Evolutionary conservation across 2,329 filamentous ascomycete species (phyloP).

Genomic region (Aspergillus neoniger): DNA sequence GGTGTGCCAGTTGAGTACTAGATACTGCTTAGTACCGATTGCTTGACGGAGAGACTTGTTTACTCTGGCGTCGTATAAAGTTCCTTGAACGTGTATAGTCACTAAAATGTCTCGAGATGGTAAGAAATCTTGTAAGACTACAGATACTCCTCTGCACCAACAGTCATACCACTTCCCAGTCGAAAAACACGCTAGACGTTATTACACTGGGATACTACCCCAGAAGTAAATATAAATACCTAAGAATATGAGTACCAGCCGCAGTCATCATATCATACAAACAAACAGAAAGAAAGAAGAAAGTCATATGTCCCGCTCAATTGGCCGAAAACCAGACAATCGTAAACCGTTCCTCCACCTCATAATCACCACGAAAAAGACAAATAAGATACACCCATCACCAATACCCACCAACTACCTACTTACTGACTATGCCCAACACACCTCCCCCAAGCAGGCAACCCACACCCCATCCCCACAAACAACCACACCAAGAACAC

Average conservation of each 20-base stretch:
- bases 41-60: no score
- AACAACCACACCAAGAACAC: conserved; percentile 71
- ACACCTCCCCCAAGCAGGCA: conserved; percentile 58
- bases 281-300: neutral
- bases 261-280: conserved; percentile 2
- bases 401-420: neutral
- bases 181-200: neutral
- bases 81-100: neutral
- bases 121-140: no score
- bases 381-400: neutral
- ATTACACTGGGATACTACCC: neutral
- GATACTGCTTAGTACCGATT: no score
- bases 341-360: neutral
- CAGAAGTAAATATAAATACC: neutral
- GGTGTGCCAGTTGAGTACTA: no score
- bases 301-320: neutral
- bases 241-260: neutral
- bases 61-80: no score
- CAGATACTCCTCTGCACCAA: no score
- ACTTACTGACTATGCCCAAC: conserved; percentile 30
- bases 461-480: conserved; percentile 70
- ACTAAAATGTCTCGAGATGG: no score
- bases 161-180: neutral
- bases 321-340: neutral
- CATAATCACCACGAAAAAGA: neutral